These are phyloP conservation scores for Colletotrichum ledebouriae DNA, from an alignment of 2,329 filamentous ascomycete species.

Conservation along the genomic window DNA sequence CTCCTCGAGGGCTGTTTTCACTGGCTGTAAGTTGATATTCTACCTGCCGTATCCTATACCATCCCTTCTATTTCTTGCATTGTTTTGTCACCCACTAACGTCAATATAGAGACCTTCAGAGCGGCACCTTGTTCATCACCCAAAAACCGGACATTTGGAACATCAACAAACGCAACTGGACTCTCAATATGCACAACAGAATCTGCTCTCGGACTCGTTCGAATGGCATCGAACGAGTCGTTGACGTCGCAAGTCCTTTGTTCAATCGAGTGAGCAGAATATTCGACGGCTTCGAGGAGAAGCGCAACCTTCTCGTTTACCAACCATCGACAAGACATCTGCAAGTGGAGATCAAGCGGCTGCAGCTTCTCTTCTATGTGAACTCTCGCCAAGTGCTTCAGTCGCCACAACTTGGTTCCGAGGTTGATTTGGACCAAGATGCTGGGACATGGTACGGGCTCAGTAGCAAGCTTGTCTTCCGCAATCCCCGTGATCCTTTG, in stretches of 20 bases:
- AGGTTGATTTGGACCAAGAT: constrained; percentile 70
- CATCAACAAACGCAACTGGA: constrained; percentile 50
- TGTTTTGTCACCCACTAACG: not conserved
- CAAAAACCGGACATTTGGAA: constrained; percentile 46
- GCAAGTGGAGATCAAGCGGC: constrained; percentile 62
- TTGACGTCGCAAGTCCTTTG: constrained; percentile 62
- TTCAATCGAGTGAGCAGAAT: constrained; percentile 56
- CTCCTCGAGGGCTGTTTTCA: constrained; percentile 68
- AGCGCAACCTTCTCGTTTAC: constrained; percentile 58
- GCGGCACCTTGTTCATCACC: constrained; percentile 41
- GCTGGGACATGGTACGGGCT: constrained; percentile 72
- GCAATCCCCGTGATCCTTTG: constrained; percentile 54
- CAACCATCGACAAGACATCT: constrained; percentile 56
- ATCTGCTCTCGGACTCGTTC: constrained; percentile 41
- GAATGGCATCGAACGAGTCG: constrained; percentile 49
- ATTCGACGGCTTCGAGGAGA: constrained; percentile 64
- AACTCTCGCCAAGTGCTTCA: constrained; percentile 57
- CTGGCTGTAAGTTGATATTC: constrained; percentile 59
- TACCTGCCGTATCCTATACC: no score
- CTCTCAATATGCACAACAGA: constrained; percentile 47
- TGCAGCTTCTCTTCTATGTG: constrained; percentile 68
- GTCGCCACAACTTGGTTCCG: constrained; percentile 62
- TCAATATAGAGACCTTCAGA: constrained; percentile 52
- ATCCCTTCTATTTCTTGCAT: not conserved
- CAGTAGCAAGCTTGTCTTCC: constrained; percentile 68